Evolutionary conservation across 495 filamentous ascomycete genomes (phyloP), one percentile per base, ranked within the genome.

Genomic region (Podospora pseudocomata): DNA sequence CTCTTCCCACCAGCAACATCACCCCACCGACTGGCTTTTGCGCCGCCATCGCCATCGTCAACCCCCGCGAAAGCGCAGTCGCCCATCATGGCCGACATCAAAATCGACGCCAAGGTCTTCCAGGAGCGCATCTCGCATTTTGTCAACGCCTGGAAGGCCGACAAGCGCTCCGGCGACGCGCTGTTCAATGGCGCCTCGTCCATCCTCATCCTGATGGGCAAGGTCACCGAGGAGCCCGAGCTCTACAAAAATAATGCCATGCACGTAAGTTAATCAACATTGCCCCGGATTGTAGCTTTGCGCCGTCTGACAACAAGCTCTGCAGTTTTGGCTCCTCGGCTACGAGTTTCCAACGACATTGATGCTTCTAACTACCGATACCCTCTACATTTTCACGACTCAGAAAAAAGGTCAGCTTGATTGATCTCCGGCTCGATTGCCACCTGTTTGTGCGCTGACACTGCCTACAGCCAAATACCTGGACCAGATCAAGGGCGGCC

Each of bases 291-390:
- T 59, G 20, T 44, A 23, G 34, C 27, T 19, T 19, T 59, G 26
- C n/a, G 26, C 53, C 23, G 11, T 20, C 23, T 30, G 55, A 65
- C 57, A 68, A 71, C 65, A 73, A 70, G 66, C 74, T 55, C 15
- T 70, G 63, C 73, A 99, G 93, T 97, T 97, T 81, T 99, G 95
- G 95, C 85, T 99, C 61, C 86, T 99, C 67, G 95, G 95, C 70
- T 99, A 98, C 84, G 95, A 99, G 76, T 99, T 99, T 73, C 95
- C 95, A 57, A 92, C 95, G 16, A 98, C 95, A 0, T 84, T 98
- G 55, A 90, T 99, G 79, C 84, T 99, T 58, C 85, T 98, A 72
- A 97, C 96, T 11, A 86, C 88, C 63, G 96, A 98, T 65, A 85
- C 86, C 64, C 81, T 98, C 69, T 94, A 93, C 77, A 88, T 97